Evolutionary conservation across 2,329 filamentous ascomycete genomes (phyloP).

Genomic region (Fusarium pseudoanthophilum): DNA sequence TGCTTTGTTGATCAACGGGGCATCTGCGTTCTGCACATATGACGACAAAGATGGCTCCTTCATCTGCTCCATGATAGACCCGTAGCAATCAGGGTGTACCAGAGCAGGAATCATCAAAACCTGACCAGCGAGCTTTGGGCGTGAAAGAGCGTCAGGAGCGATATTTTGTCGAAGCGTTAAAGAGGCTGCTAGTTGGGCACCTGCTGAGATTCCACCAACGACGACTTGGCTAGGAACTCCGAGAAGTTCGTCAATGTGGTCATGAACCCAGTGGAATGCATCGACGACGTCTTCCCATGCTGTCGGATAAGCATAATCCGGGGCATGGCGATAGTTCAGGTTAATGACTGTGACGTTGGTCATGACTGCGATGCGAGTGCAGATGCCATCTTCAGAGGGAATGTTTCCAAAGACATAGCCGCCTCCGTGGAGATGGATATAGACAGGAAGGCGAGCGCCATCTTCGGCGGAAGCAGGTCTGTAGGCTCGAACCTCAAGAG

Average conservation of each 20-base stretch:
- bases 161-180: slow-evolving; percentile 54
- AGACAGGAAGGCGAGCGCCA: slow-evolving; percentile 58
- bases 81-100: slow-evolving; percentile 38
- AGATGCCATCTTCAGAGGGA: slow-evolving; percentile 62
- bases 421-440: slow-evolving; percentile 65
- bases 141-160: slow-evolving; percentile 14
- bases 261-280: slow-evolving; percentile 64
- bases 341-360: slow-evolving; percentile 60
- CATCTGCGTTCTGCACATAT: slow-evolving; percentile 57
- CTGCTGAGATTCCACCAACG: slow-evolving; percentile 61
- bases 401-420: slow-evolving; percentile 67
- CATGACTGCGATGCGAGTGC: slow-evolving; percentile 58
- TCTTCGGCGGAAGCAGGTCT: slow-evolving; percentile 11
- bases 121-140: slow-evolving; percentile 58
- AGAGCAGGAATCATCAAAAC: slow-evolving; percentile 62
- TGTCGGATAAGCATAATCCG: slow-evolving; percentile 62
- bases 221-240: slow-evolving; percentile 47
- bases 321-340: slow-evolving; percentile 69
- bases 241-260: slow-evolving; percentile 19
- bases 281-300: slow-evolving; percentile 65
- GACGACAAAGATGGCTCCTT: slow-evolving; percentile 55
- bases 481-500: slow-evolving; percentile 38
- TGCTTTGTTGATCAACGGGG: slow-evolving; percentile 52
- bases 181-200: slow-evolving; percentile 55
- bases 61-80: slow-evolving; percentile 49